Conservation (phyloP, 352 stramenopile species). For the Vaucheria bursata region DNA sequence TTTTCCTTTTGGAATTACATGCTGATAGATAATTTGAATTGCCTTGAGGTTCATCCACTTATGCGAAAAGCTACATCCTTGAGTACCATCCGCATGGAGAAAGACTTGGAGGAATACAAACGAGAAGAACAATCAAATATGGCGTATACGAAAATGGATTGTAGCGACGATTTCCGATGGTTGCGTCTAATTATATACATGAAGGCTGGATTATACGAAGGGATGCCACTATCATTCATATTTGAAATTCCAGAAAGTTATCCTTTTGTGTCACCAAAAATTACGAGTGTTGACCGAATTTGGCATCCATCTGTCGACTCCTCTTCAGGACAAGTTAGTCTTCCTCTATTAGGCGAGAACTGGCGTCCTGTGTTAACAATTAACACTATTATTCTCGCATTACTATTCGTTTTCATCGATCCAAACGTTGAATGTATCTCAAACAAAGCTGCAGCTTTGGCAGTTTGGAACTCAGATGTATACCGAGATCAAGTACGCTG, state of each 20-base stretch:
- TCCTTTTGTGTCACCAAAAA: slow-evolving; percentile 22
- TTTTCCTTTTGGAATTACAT: too few species aligned
- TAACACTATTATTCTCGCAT: slow-evolving; percentile 39
- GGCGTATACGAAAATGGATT: not conserved
- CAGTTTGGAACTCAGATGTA: slow-evolving; percentile 2
- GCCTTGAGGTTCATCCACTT: too few species aligned
- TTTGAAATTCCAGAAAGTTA: slow-evolving; percentile 37
- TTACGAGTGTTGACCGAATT: slow-evolving; percentile 10
- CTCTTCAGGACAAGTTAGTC: slow-evolving; percentile 17
- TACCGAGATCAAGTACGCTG: slow-evolving; percentile 36
- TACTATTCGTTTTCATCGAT: slow-evolving; percentile 41
- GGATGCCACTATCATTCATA: slow-evolving; percentile 27
- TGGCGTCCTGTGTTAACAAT: slow-evolving; percentile 41
- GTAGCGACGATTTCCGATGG: not conserved
- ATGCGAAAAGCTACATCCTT: too few species aligned
- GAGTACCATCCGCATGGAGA: not conserved
- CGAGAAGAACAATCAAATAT: too few species aligned
- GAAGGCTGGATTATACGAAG: slow-evolving; percentile 32
- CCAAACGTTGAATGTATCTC: slow-evolving; percentile 18
- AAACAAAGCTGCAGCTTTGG: slow-evolving; percentile 31
- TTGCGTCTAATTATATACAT: slow-evolving; percentile 6
- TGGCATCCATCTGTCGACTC: slow-evolving; percentile 44
- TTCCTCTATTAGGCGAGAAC: slow-evolving; percentile 32
- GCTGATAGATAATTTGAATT: too few species aligned
- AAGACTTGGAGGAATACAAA: not conserved